These are phyloP conservation scores for Arachis stenosperma DNA, from an alignment of 306 rosid genomes.

Conservation along the genomic window DNA sequence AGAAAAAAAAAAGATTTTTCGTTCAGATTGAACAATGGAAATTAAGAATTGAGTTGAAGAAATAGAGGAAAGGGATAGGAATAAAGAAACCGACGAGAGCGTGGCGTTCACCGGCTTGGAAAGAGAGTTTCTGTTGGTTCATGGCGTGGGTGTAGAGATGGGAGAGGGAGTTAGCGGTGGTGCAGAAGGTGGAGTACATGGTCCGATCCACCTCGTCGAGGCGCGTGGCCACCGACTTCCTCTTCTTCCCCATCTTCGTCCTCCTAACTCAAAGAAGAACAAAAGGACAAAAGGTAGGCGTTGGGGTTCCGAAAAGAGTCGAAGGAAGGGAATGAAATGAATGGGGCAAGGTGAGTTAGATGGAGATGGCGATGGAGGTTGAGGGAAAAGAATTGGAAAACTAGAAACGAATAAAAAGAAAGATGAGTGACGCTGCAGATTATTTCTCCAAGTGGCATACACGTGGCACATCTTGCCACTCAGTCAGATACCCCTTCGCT, in stretches of 20 bases:
- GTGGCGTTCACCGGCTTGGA: slow-evolving; percentile 97
- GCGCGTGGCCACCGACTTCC: slow-evolving; percentile 70
- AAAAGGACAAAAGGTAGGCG: background rate
- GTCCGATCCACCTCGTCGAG: slow-evolving; percentile 96
- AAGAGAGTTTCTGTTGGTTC: slow-evolving; percentile 87
- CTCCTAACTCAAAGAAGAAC: background rate
- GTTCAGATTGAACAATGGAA: no score
- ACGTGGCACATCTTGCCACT: slow-evolving; percentile 33
- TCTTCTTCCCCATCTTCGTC: slow-evolving; percentile 47
- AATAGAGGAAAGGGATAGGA: no score
- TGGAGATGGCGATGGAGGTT: slow-evolving; percentile 1
- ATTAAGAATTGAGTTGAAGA: no score
- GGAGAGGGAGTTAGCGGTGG: slow-evolving; percentile 94
- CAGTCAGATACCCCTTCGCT: background rate
- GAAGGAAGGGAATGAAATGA: background rate
- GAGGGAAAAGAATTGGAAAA: background rate
- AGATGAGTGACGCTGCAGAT: slow-evolving; percentile 2
- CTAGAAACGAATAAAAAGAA: background rate
- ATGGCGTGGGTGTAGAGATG: slow-evolving; percentile 90
- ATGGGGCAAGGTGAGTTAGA: background rate
- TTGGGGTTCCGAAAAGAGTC: background rate
- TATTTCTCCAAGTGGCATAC: slow-evolving; percentile 38
- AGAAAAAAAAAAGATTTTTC: background rate
- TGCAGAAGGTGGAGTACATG: slow-evolving; percentile 91
- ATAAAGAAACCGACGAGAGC: slow-evolving; percentile 40